Evolutionary conservation across 139 green algal species (phyloP).

Genomic region (Yamagishiella unicocca): DNA sequence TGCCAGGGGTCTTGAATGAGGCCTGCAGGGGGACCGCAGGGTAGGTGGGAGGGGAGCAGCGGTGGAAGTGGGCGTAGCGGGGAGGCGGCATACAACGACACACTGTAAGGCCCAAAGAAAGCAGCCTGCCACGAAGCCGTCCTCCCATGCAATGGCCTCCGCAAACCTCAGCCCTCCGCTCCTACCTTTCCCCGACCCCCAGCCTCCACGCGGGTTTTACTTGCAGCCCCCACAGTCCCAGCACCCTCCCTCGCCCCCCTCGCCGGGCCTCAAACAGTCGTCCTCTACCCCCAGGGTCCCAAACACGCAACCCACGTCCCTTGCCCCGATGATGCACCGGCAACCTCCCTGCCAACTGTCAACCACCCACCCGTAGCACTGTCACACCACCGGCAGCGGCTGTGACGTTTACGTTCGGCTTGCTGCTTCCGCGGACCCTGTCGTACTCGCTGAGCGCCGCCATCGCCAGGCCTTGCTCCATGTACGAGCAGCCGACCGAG

Average conservation of each 20-base stretch:
- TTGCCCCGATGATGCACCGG: background rate
- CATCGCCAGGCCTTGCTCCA: constrained; percentile 14
- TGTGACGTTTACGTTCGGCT: constrained; percentile 13
- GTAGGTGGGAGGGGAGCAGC: background rate
- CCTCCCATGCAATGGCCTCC: too few species aligned
- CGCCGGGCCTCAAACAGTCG: too few species aligned
- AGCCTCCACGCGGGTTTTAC: background rate
- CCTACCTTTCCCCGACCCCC: background rate
- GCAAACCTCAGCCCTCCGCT: too few species aligned
- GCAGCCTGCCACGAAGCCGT: too few species aligned
- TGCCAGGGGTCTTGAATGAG: background rate
- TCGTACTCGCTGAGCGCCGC: constrained; percentile 64
- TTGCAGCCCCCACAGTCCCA: too few species aligned
- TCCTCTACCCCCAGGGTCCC: too few species aligned
- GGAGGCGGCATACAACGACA: background rate
- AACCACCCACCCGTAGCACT: constrained; percentile 25
- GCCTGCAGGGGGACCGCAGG: background rate
- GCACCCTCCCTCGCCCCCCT: too few species aligned
- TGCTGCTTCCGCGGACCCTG: constrained; percentile 18
- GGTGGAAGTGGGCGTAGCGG: too few species aligned
- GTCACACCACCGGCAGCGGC: background rate
- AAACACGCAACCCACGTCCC: too few species aligned
- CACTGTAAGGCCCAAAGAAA: too few species aligned
- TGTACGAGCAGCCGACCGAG: background rate
- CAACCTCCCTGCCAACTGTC: background rate